These are phyloP conservation scores for Dryas alaskensis DNA, from an alignment of 306 rosid genomes.

Conservation along the genomic window DNA sequence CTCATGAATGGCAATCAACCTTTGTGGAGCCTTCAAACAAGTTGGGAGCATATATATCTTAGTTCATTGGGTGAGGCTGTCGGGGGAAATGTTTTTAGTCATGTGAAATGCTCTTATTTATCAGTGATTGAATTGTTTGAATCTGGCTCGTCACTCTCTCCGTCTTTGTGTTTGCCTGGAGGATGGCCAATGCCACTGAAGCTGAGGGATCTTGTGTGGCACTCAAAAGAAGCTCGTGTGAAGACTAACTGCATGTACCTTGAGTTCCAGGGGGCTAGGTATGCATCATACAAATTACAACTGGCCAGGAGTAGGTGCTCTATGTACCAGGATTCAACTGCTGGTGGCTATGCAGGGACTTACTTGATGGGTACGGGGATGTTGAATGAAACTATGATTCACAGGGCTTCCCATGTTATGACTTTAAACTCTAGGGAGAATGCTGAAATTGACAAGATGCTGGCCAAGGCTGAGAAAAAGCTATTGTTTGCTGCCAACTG, in stretches of 20 bases:
- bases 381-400: constrained; percentile 45
- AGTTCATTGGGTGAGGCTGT: constrained; percentile 66
- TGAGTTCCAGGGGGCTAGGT: constrained; percentile 59
- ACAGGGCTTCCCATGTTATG: constrained; percentile 33
- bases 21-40: constrained; percentile 73
- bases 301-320: constrained; percentile 30
- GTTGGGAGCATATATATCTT: constrained; percentile 87
- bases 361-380: constrained; percentile 41
- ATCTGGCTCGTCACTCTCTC: constrained; percentile 28
- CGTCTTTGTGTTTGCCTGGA: constrained; percentile 65
- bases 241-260: constrained; percentile 75
- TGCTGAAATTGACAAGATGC: constrained; percentile 34
- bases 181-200: constrained; percentile 78
- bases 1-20: constrained; percentile 62
- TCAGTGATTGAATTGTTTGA: constrained; percentile 31
- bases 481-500: constrained; percentile 77
- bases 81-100: constrained; percentile 44
- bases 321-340: constrained; percentile 16
- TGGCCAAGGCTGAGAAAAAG: constrained; percentile 42
- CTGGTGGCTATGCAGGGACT: constrained; percentile 22
- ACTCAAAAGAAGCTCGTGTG: constrained; percentile 60
- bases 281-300: constrained; percentile 48
- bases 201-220: constrained; percentile 52
- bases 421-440: constrained; percentile 21
- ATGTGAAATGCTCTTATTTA: constrained; percentile 50